phyloP scores from a whole-genome alignment of 1,284 basidiomycete genomes.

The Cryptococcus wingfieldii region DNA sequence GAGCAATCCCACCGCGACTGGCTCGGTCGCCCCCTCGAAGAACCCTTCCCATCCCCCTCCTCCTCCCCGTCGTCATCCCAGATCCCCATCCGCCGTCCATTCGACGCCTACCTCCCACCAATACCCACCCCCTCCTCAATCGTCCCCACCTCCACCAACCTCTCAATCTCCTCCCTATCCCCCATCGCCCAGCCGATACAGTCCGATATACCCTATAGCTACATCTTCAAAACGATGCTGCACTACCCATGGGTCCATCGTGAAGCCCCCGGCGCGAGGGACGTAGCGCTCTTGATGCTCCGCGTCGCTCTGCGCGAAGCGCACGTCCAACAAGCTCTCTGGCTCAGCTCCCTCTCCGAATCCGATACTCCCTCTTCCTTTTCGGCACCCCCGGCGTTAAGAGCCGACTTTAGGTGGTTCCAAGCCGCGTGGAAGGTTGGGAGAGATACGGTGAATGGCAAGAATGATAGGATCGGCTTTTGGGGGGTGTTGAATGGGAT shows the following conservation, averaged over 20 bases:
- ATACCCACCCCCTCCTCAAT: constrained; percentile 7
- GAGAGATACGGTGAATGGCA: background rate
- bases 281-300: constrained; percentile 5
- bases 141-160: background rate
- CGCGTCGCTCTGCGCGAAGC: constrained; percentile 11
- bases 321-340: constrained; percentile 10
- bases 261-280: constrained; percentile 7
- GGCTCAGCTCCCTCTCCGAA: background rate
- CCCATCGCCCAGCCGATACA: background rate
- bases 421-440: background rate
- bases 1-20: constrained; percentile 9
- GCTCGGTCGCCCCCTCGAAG: constrained; percentile 5
- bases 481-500: background rate
- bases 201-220: background rate
- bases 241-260: constrained; percentile 6
- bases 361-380: background rate
- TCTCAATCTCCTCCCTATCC: background rate
- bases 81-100: background rate
- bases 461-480: background rate
- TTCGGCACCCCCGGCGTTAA: background rate
- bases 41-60: background rate
- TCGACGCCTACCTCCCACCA: constrained; percentile 7
- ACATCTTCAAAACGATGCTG: constrained; percentile 10
- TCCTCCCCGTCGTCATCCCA: background rate
- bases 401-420: background rate